Base-by-base conservation (phyloP, 2,329 filamentous ascomycete genomes). In the Botryotinia globosa region DNA sequence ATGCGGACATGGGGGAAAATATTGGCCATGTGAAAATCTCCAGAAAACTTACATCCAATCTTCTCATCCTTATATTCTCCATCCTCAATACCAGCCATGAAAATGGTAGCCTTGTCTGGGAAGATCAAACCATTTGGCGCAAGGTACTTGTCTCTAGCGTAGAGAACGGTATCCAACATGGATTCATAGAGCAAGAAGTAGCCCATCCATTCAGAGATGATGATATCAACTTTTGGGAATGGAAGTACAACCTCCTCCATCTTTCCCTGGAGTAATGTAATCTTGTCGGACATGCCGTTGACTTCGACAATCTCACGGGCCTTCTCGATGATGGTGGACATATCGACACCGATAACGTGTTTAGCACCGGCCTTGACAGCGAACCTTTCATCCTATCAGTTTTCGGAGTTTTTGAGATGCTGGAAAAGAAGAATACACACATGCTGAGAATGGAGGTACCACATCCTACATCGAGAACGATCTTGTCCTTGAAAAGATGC, bases 171-270 rank as follows among this genome's bases (percentile, higher is more conserved):
- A 85, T 99, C 96, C 81, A 99, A 85, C 96, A 99, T 99, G 89
- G 89, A 93, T 89, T 99, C 96, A 85, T 99, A 99, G 74, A 99
- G 90, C 70, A 99, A 86, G 87, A 98, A 98, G 86, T 99, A 99
- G 48, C 96, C 96, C 96, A 99, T 99, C 96, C 96, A 99, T 87
- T 99, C 96, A 2, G 95, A 98, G 82, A 99, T 97, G 85, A 99
- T 99, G 82, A 99, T 99, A 81, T 99, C 96, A 77, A 99, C 96
- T 85, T 98, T 93, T 80, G 94, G 92, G 84, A 92, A 97, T 32
- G 96, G 96, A 75, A 99, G 87, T 80, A 92, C 87, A 63, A 99
- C 94, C 85, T 99, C 96, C 86, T 99, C 96, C 96, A 99, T 99
- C 89, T 99, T 99, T 82, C 96, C 96, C 86, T 98, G 96, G 76